Conservation (phyloP, 164 flowering plant species). For the Piper betle region DNA sequence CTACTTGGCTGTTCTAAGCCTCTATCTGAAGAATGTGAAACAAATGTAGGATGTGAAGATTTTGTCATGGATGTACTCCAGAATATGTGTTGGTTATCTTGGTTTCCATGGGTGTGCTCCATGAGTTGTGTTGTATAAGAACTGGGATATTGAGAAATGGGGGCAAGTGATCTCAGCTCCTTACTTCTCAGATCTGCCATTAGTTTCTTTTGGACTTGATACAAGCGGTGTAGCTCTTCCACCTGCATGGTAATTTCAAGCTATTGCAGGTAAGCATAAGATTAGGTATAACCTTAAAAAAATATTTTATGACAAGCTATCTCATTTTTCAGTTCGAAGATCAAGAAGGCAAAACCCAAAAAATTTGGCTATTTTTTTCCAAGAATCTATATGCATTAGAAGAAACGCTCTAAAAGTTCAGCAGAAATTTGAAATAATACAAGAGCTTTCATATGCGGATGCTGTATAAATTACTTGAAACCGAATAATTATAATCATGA, state of each 20-base stretch:
- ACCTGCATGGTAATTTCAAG: slow-evolving; percentile 31
- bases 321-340: background rate
- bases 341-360: background rate
- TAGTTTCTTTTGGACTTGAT: slow-evolving; percentile 47
- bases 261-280: background rate
- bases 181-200: slow-evolving; percentile 38
- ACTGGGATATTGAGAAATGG: background rate
- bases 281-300: too few relatives aligned
- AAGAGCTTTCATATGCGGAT: too few relatives aligned
- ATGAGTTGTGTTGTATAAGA: slow-evolving; percentile 7
- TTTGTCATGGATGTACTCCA: background rate
- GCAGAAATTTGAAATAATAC: too few relatives aligned
- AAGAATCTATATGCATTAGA: too few relatives aligned
- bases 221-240: slow-evolving; percentile 54
- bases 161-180: slow-evolving; percentile 1
- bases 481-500: too few relatives aligned
- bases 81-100: too few relatives aligned
- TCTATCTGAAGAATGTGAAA: slow-evolving; percentile 11
- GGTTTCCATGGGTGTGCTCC: slow-evolving; percentile 10
- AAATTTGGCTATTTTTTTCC: background rate
- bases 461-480: too few relatives aligned
- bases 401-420: too few relatives aligned
- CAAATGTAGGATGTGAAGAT: slow-evolving; percentile 7
- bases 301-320: too few relatives aligned
- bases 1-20: slow-evolving; percentile 24